Conservation (phyloP, 768 basidiomycete species). For the Termitomyces sp. region DNA sequence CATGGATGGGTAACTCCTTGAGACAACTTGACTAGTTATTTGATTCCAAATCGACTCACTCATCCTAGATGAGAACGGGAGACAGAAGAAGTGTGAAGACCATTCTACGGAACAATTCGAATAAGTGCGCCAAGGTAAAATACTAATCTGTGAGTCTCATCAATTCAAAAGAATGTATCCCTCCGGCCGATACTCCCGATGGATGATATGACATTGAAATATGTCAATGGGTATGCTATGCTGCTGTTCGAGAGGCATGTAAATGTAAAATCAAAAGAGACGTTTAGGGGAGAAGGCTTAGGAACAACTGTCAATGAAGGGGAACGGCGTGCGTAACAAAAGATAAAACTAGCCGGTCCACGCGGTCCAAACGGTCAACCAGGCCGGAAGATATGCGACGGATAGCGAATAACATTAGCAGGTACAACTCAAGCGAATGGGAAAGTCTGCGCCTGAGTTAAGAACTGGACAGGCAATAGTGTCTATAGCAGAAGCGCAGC, state of each 20-base stretch:
- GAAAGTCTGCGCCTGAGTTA: conserved; percentile 10
- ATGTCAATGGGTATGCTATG: conserved; percentile 19
- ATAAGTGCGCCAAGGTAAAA: not conserved
- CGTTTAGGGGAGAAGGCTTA: not conserved
- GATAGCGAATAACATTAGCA: conserved; percentile 19
- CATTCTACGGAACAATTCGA: conserved; percentile 15
- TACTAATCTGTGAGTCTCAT: conserved; percentile 1
- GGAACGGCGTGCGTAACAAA: conserved; percentile 7
- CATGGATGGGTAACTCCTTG: too few species aligned
- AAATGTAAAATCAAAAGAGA: conserved; percentile 4
- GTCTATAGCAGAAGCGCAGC: conserved; percentile 31
- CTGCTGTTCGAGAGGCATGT: conserved; percentile 14
- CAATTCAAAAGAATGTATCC: conserved; percentile 1
- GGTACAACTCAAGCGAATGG: conserved; percentile 11
- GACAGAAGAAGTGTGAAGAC: conserved; percentile 3
- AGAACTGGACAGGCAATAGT: not conserved
- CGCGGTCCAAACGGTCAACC: conserved; percentile 15
- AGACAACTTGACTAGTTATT: too few species aligned
- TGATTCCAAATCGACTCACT: too few species aligned
- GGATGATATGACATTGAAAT: conserved; percentile 9
- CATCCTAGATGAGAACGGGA: too few species aligned
- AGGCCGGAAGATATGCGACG: conserved; percentile 13
- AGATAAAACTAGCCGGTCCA: conserved; percentile 12
- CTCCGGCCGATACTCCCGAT: conserved; percentile 2
- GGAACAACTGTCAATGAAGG: conserved; percentile 6